These are phyloP conservation scores for Phlyctochytrium arcticum DNA, from an alignment of 192 early-diverging fungal genomes.

Conservation along the genomic window DNA sequence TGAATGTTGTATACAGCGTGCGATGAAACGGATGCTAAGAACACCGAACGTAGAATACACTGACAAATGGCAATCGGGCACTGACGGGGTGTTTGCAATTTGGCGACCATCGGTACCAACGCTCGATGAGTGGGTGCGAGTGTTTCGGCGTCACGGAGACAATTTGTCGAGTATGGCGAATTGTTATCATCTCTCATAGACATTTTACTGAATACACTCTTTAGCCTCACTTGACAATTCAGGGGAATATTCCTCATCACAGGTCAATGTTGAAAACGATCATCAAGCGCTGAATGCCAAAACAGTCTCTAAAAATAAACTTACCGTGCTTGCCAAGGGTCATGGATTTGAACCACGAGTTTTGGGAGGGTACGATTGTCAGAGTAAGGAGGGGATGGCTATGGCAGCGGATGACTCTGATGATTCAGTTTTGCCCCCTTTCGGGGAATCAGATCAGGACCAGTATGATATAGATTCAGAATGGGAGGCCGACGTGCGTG, in stretches of 20 bases:
- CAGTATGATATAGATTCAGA: constrained; percentile 45
- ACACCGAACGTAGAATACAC: neutral
- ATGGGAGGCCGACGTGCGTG: constrained; percentile 1
- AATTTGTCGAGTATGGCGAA: too few species aligned
- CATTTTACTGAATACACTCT: too few species aligned
- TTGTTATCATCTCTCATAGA: too few species aligned
- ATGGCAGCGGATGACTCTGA: constrained; percentile 10
- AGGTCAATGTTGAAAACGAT: too few species aligned
- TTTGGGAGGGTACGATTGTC: constrained; percentile 16
- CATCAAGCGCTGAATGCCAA: too few species aligned
- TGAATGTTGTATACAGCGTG: neutral
- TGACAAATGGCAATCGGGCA: too few species aligned
- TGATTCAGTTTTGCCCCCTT: constrained; percentile 33
- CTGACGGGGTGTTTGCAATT: neutral
- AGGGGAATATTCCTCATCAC: too few species aligned
- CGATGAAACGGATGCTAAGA: neutral
- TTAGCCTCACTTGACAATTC: too few species aligned
- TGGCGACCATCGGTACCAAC: neutral
- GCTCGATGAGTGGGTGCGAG: neutral
- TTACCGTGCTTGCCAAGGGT: constrained; percentile 16
- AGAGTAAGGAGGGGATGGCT: neutral
- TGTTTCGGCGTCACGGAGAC: too few species aligned
- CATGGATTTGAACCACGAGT: constrained; percentile 13
- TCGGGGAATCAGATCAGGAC: constrained; percentile 39
- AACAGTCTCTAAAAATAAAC: too few species aligned